Evolutionary conservation across 768 basidiomycete species (phyloP), one percentile per base, ranked within the genome.

Genomic region (Gloeostereum incarnatum): DNA sequence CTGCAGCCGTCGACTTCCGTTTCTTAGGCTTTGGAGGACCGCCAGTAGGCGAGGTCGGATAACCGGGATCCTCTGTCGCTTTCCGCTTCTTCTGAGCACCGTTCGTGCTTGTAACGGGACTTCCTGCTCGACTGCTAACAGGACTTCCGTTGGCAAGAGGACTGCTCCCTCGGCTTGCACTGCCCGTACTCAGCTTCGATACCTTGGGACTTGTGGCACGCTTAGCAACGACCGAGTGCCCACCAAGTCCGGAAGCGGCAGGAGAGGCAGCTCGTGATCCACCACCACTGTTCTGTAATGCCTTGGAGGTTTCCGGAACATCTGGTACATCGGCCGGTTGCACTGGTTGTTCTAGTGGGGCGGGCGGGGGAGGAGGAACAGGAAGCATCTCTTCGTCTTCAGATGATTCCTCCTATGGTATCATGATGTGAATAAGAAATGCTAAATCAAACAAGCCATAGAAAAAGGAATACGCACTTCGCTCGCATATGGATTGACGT

Each of bases 201-300:
- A 58, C 64, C 49, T 84, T 86, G 3, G 87, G 88, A 44, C 85
- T 88, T 1, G 86, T 89, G 3, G 88, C 88, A 13, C 88, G 77
- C 58, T 82, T 83, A 2, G 88, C 88, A 11, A 92, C 74, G 17
- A 85, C 52, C 2, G 81, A 85, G 58, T 88, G 84, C 0, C 86
- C 87, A 25, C 82, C 78, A 46, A 80, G 66, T 20, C 67, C 65
- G 6, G 76, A 61, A 3, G 68, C 59, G 29, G 61, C 61, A 6
- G 80, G 81, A 2, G 83, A 84, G 18, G 67, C 72, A 9, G 76
- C 69, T 25, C 72, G 74, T 21, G 82, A 80, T 38, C 58, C 64
- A 9, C 41, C 43, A 6, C 64, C 45, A 45, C 41, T 46, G 17
- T 49, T 34, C 22, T 25, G 16, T 26, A 16, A 19, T 30, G 18